These are phyloP conservation scores for Solanum hybrid DNA, from an alignment of 305 asterid species.

Conservation along the genomic window DNA sequence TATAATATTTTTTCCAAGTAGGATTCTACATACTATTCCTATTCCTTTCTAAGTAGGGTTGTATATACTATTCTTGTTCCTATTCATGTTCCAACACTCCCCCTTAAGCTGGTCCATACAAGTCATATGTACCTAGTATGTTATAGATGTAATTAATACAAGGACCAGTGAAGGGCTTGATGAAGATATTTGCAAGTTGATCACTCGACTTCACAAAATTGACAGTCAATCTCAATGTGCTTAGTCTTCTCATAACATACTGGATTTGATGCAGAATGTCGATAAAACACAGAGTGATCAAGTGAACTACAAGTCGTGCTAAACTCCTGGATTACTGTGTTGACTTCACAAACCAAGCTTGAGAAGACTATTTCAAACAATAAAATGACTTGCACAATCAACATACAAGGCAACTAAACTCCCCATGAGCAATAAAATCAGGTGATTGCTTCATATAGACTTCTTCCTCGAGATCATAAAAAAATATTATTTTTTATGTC, in stretches of 20 bases:
- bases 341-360: neutral
- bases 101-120: neutral
- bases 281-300: neutral
- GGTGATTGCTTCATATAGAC: neutral
- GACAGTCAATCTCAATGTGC: neutral
- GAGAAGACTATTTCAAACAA: neutral
- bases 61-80: neutral
- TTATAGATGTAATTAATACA: neutral
- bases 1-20: neutral
- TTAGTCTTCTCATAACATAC: neutral
- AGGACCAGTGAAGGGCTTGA: neutral
- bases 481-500: neutral
- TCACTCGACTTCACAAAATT: neutral
- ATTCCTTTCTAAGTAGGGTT: neutral
- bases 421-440: neutral
- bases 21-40: neutral
- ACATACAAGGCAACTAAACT: neutral
- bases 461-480: neutral
- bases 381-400: neutral
- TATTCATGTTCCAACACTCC: neutral
- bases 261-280: neutral
- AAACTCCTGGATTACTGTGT: neutral
- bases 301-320: neutral
- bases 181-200: neutral
- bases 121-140: neutral